Base-by-base conservation (phyloP, 345 rosid genomes). In the Ricinus communis region DNA sequence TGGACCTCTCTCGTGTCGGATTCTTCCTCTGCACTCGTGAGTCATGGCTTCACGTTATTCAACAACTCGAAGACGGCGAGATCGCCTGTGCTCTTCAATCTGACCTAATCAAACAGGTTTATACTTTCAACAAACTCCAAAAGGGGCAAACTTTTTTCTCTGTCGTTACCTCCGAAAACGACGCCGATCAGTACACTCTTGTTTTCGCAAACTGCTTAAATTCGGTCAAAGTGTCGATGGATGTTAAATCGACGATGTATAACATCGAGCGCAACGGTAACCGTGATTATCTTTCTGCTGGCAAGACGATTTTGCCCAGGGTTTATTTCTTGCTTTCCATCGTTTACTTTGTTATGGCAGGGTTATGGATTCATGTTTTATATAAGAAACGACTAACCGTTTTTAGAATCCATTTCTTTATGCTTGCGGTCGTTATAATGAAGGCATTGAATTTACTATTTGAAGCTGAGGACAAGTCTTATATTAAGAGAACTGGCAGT, bases 21-120 rank as follows among this genome's bases (percentile, higher is more conserved):
- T 95, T 95, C 93, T 89, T 95, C 86, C 97, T 95, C 62, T 90
- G 92, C 87, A 92, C 99, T 24, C 82, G 76, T 15, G 99, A 92
- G 80, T 77, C 92, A 1, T 90, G 97, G 96, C 74, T 87, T 18
- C 94, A 82, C 68, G 97, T 92, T 46, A 81, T 85, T 75, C 85
- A 89, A 71, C 92, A 87, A 74, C 83, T 94, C 12, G 93, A 91
- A 67, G 93, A 88, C 31, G 82, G 74, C 5, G 95, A 91, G 54
- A 75, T 90, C 89, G 40, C 88, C 6, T 94, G 98, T 82, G 90
- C 95, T 13, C 85, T 94, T 66, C 87, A 85, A 13, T 90, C 96
- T 0, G 77, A 83, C 45, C 81, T 83, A 65, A 81, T 94, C 68
- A 91, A 85, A 73, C 79, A 52, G 10, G 92, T 92, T 57, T 84